phyloP scores from a whole-genome alignment of 345 rosid species.

The Ailanthus altissimus region DNA sequence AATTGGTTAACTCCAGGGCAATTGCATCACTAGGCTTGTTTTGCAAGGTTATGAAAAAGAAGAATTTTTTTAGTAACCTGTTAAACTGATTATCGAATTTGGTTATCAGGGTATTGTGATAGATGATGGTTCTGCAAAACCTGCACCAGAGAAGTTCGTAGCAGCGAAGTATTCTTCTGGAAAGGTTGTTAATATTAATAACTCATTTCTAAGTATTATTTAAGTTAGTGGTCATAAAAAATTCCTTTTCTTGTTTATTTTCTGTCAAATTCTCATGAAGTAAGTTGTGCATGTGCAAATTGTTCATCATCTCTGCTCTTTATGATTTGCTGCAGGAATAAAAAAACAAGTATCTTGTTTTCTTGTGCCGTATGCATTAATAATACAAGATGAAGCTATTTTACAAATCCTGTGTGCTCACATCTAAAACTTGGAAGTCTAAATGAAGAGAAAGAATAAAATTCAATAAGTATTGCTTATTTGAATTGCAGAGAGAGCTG shows the following conservation, averaged over 20 bases:
- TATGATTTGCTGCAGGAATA: conserved; percentile 60
- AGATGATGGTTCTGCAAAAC: conserved; percentile 44
- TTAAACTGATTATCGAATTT: conserved; percentile 29
- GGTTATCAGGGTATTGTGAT: conserved; percentile 68
- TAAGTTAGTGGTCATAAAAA: not conserved
- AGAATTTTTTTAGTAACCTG: not conserved
- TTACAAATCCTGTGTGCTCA: conserved; percentile 38
- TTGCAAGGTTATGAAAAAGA: not conserved
- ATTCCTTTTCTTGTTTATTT: conserved; percentile 21
- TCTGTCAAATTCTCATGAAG: conserved; percentile 15
- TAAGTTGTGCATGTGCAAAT: conserved; percentile 25
- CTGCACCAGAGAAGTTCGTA: conserved; percentile 71
- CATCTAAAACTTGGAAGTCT: conserved; percentile 44
- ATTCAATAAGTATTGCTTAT: conserved; percentile 47
- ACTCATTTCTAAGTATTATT: not conserved
- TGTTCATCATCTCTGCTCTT: conserved; percentile 40
- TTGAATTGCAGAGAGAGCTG: conserved; percentile 79
- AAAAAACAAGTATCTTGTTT: conserved; percentile 46
- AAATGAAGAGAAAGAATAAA: conserved; percentile 49
- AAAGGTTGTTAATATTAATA: conserved; percentile 51
- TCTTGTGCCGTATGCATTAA: conserved; percentile 43
- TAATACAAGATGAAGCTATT: conserved; percentile 47
- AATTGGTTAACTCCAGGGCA: not conserved
- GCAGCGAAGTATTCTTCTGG: conserved; percentile 88
- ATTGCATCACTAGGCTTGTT: not conserved